Evolutionary conservation across 495 filamentous ascomycete species (phyloP), one percentile per base, ranked within the genome.

Genomic region (Talaromyces liani): DNA sequence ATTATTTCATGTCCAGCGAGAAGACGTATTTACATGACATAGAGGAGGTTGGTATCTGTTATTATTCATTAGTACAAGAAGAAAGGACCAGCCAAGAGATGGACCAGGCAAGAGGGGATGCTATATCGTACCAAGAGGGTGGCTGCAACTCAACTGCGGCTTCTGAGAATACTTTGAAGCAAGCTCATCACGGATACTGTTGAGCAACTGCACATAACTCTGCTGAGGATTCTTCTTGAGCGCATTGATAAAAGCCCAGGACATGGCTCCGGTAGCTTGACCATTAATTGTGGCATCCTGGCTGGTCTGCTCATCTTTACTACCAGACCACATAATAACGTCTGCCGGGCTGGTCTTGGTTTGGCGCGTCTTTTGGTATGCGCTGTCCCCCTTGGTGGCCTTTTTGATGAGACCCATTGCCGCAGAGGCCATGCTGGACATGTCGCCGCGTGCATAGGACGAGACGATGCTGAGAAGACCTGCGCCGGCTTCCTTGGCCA

Each of bases 261-360:
- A 96, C 88, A 98, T 91, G 66, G 95, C 94, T 29, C 94, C 94
- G 1, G 94, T 96, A 39, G 94, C 95, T 71, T 98, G 85, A 39
- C 92, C 90, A 64, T 79, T 77, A 61, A 88, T 87, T 55, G 80
- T 75, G 16, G 82, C 84, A 70, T 89, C 87, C 68, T 81, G 78
- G 64, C 86, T 88, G 66, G 93, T 98, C 79, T 98, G 94, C 56
- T 88, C 87, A 72, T 98, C 95, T 73, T 98, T 98, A 75, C 91
- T 95, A 20, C 94, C 94, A 47, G 90, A 93, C 82, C 93, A 95
- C 91, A 98, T 97, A 67, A 98, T 85, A 58, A 98, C 94, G 77
- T 98, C 94, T 34, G 94, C 94, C 4, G 92, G 88, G 18, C 90
- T 94, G 3, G 94, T 98, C 77, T 96, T 97, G 27, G 93, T 97